Conservation (phyloP, 305 asterid genomes). For the Fraxinus ornus region DNA sequence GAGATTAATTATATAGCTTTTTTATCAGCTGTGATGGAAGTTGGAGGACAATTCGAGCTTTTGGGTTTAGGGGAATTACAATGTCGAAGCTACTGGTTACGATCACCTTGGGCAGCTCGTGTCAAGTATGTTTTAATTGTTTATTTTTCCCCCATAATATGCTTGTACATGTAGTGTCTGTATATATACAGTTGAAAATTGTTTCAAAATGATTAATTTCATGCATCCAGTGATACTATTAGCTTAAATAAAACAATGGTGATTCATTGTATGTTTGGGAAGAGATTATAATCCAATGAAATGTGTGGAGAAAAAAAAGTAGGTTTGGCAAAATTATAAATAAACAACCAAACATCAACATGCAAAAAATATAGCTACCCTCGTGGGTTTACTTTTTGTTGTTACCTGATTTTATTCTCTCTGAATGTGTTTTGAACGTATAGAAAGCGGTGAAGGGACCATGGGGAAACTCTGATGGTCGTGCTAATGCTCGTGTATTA, state of each 20-base stretch:
- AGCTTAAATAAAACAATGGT: background rate
- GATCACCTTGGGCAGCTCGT: constrained; percentile 63
- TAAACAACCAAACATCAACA: background rate
- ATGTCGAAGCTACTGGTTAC: constrained; percentile 56
- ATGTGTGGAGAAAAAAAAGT: background rate
- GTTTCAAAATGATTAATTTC: constrained; percentile 8
- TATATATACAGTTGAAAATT: background rate
- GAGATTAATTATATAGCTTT: background rate
- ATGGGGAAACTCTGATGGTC: constrained; percentile 25
- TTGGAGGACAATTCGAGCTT: background rate
- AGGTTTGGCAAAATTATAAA: background rate
- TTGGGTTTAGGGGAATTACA: background rate
- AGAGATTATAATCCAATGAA: background rate
- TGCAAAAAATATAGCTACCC: constrained; percentile 1
- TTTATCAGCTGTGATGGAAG: background rate
- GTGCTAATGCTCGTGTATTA: constrained; percentile 19
- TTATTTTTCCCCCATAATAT: background rate
- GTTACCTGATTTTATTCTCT: background rate
- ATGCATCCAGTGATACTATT: background rate
- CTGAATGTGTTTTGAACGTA: background rate
- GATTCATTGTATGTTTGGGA: background rate
- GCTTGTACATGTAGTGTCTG: background rate
- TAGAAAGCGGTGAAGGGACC: constrained; percentile 48
- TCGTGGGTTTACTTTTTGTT: background rate
- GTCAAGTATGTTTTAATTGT: constrained; percentile 41